These are phyloP conservation scores for Solanum chacoense DNA, from an alignment of 305 asterid species.

Conservation along the genomic window DNA sequence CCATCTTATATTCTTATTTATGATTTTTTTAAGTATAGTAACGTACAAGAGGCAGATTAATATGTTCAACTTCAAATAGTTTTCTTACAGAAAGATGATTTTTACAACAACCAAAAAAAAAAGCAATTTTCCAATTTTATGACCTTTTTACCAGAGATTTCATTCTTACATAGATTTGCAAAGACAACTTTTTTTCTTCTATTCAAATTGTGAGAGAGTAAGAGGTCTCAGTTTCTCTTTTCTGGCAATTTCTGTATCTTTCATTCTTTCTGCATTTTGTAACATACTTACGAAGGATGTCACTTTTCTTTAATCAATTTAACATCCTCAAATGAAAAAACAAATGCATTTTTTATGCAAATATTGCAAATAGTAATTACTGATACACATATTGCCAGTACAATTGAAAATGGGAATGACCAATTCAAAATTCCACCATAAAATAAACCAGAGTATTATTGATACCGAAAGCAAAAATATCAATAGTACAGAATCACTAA, in stretches of 20 bases:
- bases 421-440: not conserved
- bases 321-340: not conserved
- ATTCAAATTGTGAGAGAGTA: not conserved
- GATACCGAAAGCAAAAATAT: not conserved
- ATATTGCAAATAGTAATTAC: not conserved
- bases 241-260: not conserved
- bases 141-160: not conserved
- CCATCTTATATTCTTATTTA: too few species aligned
- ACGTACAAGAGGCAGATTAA: not conserved
- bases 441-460: not conserved
- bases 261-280: not conserved
- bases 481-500: not conserved
- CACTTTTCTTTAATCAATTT: not conserved
- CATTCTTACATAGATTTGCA: not conserved
- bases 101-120: not conserved
- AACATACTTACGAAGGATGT: not conserved
- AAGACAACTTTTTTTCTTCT: not conserved
- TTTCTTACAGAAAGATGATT: not conserved
- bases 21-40: not conserved
- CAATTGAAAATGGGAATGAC: not conserved
- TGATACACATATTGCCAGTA: not conserved
- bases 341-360: not conserved
- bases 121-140: not conserved
- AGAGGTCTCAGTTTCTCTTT: not conserved
- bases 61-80: not conserved